Conservation (phyloP, 2,329 filamentous ascomycete species). For the Sclerotinia sclerotiorum region DNA sequence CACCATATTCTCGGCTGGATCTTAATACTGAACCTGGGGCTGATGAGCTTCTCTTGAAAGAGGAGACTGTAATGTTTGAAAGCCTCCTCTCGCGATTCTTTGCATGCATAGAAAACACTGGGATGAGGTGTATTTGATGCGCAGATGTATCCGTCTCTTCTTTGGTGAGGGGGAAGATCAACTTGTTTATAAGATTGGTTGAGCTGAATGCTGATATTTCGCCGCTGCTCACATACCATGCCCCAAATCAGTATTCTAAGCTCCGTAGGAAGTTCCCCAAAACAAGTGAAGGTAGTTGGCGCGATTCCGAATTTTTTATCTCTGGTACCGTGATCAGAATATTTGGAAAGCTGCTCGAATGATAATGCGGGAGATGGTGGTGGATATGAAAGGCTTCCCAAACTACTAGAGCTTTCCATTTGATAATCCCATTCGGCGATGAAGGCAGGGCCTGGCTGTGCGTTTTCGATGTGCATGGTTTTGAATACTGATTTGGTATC, state of each 20-base stretch:
- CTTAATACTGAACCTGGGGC: not conserved
- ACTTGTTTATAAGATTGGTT: not conserved
- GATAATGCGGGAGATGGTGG: constrained; percentile 16
- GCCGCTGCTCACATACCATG: constrained; percentile 7
- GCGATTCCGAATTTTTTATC: not conserved
- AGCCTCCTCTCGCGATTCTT: constrained; percentile 12
- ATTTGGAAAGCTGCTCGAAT: constrained; percentile 12
- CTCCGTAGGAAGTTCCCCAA: constrained; percentile 9
- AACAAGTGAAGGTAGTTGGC: constrained; percentile 10
- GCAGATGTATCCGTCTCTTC: not conserved
- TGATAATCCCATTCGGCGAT: constrained; percentile 22
- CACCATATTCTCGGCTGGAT: constrained; percentile 2
- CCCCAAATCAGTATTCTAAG: constrained; percentile 16
- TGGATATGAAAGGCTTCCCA: not conserved
- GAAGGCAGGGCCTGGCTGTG: not conserved
- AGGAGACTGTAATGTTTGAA: constrained; percentile 15
- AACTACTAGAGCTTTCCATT: not conserved
- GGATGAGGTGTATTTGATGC: constrained; percentile 5
- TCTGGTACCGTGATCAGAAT: not conserved
- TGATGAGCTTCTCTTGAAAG: not conserved
- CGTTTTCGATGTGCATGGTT: not conserved
- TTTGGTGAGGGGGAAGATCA: not conserved
- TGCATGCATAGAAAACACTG: constrained; percentile 5
- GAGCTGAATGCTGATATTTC: constrained; percentile 13
- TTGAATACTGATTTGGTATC: not conserved